These are phyloP conservation scores for Hericium erinaceus DNA, from an alignment of 768 basidiomycete genomes.

Conservation along the genomic window DNA sequence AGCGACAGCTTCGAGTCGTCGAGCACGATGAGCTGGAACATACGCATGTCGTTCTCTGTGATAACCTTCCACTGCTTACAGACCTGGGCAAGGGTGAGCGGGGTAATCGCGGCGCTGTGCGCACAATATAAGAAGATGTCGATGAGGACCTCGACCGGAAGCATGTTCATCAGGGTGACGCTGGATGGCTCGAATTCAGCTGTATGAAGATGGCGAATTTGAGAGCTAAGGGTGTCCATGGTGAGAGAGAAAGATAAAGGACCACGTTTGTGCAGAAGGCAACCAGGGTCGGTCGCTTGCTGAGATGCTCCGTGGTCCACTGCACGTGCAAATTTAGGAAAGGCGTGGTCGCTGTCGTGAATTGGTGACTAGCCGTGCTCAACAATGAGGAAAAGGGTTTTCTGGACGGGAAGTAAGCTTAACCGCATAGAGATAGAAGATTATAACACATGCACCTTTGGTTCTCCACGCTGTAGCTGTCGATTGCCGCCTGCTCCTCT, in stretches of 20 bases:
- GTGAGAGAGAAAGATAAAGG: not conserved
- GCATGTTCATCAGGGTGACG: conserved; percentile 14
- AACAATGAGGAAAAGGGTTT: no score
- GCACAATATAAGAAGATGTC: conserved; percentile 44
- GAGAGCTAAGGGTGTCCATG: not conserved
- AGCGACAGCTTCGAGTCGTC: conserved; percentile 30
- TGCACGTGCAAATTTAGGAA: no score
- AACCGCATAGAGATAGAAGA: no score
- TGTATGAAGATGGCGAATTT: not conserved
- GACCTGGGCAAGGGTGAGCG: conserved; percentile 43
- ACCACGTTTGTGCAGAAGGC: no score
- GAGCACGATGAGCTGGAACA: conserved; percentile 54
- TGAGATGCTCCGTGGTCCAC: no score
- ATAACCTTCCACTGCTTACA: conserved; percentile 53
- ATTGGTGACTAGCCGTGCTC: not conserved
- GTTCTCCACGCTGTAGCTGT: no score
- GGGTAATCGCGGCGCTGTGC: conserved; percentile 28
- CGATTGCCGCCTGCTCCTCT: no score
- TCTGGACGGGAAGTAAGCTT: no score
- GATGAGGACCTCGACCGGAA: conserved; percentile 56
- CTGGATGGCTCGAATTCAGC: not conserved
- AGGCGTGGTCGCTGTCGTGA: not conserved
- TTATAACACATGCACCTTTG: no score
- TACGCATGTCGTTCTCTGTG: conserved; percentile 39
- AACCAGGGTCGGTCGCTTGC: no score